Evolutionary conservation across 148 eudicot species (phyloP).

Genomic region (Amaranthus palmeri): DNA sequence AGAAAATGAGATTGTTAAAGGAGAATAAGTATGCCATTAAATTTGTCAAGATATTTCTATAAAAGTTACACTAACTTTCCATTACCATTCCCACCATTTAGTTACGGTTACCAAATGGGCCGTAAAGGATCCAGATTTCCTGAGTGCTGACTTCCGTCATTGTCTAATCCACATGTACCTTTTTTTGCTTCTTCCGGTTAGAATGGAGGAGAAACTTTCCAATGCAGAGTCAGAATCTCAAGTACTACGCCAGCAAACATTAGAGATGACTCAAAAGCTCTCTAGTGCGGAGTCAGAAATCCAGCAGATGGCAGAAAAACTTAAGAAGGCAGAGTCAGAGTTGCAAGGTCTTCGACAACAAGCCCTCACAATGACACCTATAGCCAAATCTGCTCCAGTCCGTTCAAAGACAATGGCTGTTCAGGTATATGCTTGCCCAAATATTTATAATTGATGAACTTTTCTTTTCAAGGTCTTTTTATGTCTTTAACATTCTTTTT

Average conservation of each 20-base stretch:
- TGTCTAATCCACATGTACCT: background rate
- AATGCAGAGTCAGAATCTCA: slow-evolving; percentile 91
- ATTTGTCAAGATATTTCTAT: no score
- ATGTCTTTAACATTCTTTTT: no score
- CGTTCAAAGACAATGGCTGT: slow-evolving; percentile 68
- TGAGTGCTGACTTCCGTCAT: background rate
- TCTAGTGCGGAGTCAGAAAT: slow-evolving; percentile 47
- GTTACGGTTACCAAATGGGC: no score
- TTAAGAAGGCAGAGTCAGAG: slow-evolving; percentile 85
- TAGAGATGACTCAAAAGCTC: slow-evolving; percentile 85
- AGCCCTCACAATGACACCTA: slow-evolving; percentile 89
- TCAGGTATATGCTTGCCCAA: slow-evolving; percentile 42
- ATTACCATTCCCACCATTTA: no score
- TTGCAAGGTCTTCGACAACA: slow-evolving; percentile 97
- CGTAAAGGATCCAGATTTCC: background rate
- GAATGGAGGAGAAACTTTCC: slow-evolving; percentile 92
- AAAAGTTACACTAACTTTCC: no score
- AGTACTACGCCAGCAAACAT: slow-evolving; percentile 89
- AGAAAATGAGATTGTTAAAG: no score
- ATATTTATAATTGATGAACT: slow-evolving; percentile 15
- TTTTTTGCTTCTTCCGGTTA: slow-evolving; percentile 23
- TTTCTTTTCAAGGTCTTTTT: background rate
- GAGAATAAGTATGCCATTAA: no score
- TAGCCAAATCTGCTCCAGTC: slow-evolving; percentile 55
- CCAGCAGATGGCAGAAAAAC: slow-evolving; percentile 50